Base-by-base conservation (phyloP, 2,329 filamentous ascomycete genomes). In the Xylaria sp. region DNA sequence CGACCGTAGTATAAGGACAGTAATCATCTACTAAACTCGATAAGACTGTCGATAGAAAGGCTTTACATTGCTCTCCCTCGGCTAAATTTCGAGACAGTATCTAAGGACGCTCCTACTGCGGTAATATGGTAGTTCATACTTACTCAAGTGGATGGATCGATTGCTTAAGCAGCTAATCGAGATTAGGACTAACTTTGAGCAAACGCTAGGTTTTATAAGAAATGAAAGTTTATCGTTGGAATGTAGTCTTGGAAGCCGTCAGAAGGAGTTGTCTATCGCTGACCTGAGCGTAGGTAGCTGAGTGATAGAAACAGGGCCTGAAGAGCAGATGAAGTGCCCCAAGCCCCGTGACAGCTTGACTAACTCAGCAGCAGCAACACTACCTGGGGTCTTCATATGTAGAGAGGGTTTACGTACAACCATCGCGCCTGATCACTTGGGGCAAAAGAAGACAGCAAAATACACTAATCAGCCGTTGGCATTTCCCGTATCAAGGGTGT, bases 381-480 rank as follows among this genome's bases (percentile, higher is more conserved):
- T 55, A 52, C 31, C n/a, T 15, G 28, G 55, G 4, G 20, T 28
- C 15, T 23, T 36, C 18, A 46, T 31, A 5, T 8, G 2, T n/a
- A 43, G 36, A 20, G 36, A 39, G 39, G 10, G n/a, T 46, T 18
- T 23, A 58, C n/a, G 46, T 8, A 39, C 13, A 49, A 62, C 18
- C 8, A 33, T 62, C 46, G 23, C 12, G n/a, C 7, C 13, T 23
- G 6, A 43, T 51, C 49, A 64, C 51, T 51, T 51, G 4, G 15
- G 9, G 20, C 25, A 48, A 49, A 46, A 55, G 25, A 41, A 59
- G 43, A 61, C 18, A 13, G 48, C 18, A 9, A 41, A 52, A 46
- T 66, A 55, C 25, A 68, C 31, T 65, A 41, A 68, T 68, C 56
- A 71, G 43, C 41, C 36, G 18, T 63, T 54, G 33, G 54, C 39